These are phyloP conservation scores for Aristolochia californica DNA, from an alignment of 164 flowering plant genomes.

Conservation along the genomic window DNA sequence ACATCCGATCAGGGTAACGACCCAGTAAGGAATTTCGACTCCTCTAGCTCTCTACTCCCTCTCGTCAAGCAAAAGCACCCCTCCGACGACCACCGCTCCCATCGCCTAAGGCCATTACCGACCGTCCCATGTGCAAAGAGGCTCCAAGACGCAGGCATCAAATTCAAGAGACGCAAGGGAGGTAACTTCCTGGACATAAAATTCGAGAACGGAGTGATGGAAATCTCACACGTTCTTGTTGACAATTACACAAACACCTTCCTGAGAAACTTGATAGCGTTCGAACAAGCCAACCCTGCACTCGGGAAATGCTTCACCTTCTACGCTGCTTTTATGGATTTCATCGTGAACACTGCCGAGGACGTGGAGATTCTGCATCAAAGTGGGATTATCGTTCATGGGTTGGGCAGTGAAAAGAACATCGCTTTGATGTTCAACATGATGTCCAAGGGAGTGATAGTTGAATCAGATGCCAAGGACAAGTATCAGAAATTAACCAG, in stretches of 20 bases:
- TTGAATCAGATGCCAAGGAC: no score
- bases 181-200: background rate
- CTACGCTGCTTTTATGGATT: no score
- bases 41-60: background rate
- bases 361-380: no score
- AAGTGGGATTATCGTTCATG: no score
- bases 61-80: no score
- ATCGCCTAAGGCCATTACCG: background rate
- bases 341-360: no score
- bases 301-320: background rate
- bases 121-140: background rate
- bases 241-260: background rate
- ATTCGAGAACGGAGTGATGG: background rate
- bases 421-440: no score
- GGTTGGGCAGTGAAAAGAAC: no score
- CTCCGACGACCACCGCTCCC: no score
- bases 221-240: background rate
- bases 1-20: background rate
- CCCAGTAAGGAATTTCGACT: no score
- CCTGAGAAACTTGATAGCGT: constrained; percentile 3
- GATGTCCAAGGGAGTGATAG: no score
- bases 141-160: constrained; percentile 3
- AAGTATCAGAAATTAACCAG: no score
- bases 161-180: background rate
- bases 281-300: background rate